phyloP scores from a whole-genome alignment of 495 filamentous ascomycete species.

The Aspergillus bertholletiae region DNA sequence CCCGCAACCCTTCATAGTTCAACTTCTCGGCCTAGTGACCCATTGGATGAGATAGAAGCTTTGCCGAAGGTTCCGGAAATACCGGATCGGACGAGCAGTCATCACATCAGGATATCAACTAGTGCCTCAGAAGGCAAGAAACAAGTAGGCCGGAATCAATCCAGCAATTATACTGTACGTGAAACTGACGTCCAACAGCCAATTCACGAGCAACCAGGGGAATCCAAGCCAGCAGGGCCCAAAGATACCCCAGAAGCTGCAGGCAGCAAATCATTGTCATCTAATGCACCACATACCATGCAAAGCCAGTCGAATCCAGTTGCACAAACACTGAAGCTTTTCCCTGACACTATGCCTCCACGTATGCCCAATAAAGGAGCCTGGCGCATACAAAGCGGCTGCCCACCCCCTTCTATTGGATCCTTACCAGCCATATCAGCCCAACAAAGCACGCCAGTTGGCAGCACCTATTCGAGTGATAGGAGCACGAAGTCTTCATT shows the following conservation, averaged over 20 bases:
- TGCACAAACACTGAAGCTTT: conserved; percentile 33
- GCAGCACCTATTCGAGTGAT: background rate
- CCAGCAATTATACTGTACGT: background rate
- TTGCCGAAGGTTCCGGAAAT: background rate
- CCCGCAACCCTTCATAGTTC: background rate
- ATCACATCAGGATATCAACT: background rate
- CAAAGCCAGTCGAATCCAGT: conserved; percentile 9
- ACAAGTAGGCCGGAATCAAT: background rate
- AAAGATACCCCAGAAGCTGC: background rate
- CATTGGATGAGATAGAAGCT: background rate
- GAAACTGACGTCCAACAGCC: background rate
- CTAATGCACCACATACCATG: conserved; percentile 8
- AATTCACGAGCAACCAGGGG: background rate
- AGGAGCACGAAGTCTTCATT: background rate
- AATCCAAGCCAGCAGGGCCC: background rate
- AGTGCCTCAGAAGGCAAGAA: background rate
- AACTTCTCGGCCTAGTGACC: background rate
- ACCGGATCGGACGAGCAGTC: background rate
- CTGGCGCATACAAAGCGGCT: conserved; percentile 21
- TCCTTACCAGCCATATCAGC: background rate
- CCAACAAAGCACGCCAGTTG: background rate
- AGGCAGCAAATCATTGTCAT: background rate
- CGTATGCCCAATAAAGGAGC: conserved; percentile 30
- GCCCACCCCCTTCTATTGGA: conserved; percentile 6
- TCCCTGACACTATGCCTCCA: conserved; percentile 35